phyloP scores from a whole-genome alignment of 768 basidiomycete species.

The Lentinula boryana region DNA sequence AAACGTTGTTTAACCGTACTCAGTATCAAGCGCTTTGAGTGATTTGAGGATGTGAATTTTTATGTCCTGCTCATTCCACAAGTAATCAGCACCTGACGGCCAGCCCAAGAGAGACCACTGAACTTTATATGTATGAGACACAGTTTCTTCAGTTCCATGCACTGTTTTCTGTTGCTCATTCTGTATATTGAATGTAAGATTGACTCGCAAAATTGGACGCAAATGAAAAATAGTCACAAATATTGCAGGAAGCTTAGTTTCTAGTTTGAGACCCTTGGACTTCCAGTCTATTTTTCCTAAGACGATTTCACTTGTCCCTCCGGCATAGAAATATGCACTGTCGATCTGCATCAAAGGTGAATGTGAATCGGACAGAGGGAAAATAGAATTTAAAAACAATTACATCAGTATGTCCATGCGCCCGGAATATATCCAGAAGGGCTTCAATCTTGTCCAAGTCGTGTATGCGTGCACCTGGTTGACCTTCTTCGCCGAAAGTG shows the following conservation, averaged over 20 bases:
- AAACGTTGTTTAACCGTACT: slow-evolving; percentile 33
- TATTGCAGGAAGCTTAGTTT: slow-evolving; percentile 41
- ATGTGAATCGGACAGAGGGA: background rate
- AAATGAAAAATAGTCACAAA: slow-evolving; percentile 8
- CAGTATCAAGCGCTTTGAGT: slow-evolving; percentile 34
- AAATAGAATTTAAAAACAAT: background rate
- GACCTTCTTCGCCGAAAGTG: slow-evolving; percentile 10
- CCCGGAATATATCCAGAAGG: slow-evolving; percentile 39
- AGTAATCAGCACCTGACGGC: background rate
- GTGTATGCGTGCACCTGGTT: slow-evolving; percentile 4
- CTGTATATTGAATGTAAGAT: background rate
- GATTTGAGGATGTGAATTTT: slow-evolving; percentile 21
- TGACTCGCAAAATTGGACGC: background rate
- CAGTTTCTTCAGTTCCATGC: background rate
- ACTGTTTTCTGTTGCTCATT: background rate
- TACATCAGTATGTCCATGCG: slow-evolving; percentile 39
- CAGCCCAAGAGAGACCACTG: background rate
- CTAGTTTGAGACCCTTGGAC: slow-evolving; percentile 33
- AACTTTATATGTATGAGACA: background rate
- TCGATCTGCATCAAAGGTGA: slow-evolving; percentile 4
- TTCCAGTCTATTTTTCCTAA: slow-evolving; percentile 37
- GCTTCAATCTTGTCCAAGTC: slow-evolving; percentile 9
- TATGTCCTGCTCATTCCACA: background rate
- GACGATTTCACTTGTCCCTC: slow-evolving; percentile 18
- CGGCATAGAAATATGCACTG: slow-evolving; percentile 9